Percentiles rank a stretch among this genome's conserved stretches.
phyloP scores from a whole-genome alignment of 1,284 basidiomycete genomes.

The Malassezia slooffiae region DNA sequence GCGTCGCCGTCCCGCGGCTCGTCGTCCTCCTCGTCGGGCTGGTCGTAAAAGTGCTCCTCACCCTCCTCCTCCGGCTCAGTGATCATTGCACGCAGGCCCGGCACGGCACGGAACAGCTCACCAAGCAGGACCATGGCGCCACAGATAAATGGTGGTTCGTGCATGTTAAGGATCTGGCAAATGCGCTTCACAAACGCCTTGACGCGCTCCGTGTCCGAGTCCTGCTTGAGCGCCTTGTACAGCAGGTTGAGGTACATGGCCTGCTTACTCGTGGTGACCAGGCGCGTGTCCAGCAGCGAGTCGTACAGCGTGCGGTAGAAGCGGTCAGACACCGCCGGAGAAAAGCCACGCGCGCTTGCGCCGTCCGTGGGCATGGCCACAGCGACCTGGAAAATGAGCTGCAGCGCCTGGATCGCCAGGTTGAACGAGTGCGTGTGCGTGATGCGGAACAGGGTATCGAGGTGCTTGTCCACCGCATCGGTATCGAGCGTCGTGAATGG shows the following conservation, averaged over 20 bases:
- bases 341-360: slow-evolving; percentile 8
- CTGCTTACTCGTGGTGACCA: slow-evolving; percentile 78
- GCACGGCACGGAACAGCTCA: slow-evolving; percentile 62
- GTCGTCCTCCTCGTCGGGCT: slow-evolving; percentile 37
- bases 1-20: slow-evolving; percentile 16
- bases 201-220: slow-evolving; percentile 58
- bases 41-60: slow-evolving; percentile 52
- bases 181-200: slow-evolving; percentile 78
- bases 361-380: slow-evolving; percentile 13
- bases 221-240: slow-evolving; percentile 81
- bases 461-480: slow-evolving; percentile 67
- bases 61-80: slow-evolving; percentile 49
- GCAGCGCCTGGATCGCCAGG: slow-evolving; percentile 83
- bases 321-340: slow-evolving; percentile 51
- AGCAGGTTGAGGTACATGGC: slow-evolving; percentile 94
- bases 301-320: slow-evolving; percentile 87
- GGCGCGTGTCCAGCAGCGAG: slow-evolving; percentile 70
- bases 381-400: slow-evolving; percentile 75
- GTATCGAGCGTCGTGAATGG: slow-evolving; percentile 70
- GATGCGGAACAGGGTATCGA: slow-evolving; percentile 87
- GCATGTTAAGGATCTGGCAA: slow-evolving; percentile 65
- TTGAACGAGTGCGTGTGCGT: slow-evolving; percentile 85
- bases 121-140: slow-evolving; percentile 61
- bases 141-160: slow-evolving; percentile 77
- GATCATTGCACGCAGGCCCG: slow-evolving; percentile 61